Evolutionary conservation across 2,329 filamentous ascomycete genomes (phyloP).

Genomic region (Fusarium abutilonis): DNA sequence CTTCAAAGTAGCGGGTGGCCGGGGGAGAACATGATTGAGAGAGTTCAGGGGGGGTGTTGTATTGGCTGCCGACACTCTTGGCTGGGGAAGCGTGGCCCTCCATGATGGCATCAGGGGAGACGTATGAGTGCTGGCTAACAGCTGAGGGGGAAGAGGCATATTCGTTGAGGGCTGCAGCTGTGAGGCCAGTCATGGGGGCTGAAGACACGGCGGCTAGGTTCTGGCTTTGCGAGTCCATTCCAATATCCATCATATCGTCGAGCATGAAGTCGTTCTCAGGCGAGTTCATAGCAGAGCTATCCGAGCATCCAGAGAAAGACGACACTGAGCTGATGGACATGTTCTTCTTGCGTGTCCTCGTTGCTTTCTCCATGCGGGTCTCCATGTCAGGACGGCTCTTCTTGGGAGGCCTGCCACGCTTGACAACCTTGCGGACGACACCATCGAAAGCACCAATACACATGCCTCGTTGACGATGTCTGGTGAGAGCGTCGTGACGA

Average conservation of each 20-base stretch:
- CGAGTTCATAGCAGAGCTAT: constrained; percentile 65
- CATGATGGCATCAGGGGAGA: constrained; percentile 59
- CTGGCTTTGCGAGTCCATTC: constrained; percentile 43
- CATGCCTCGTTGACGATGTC: constrained; percentile 95
- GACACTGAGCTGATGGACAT: constrained; percentile 59
- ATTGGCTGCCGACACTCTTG: constrained; percentile 62
- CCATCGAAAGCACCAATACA: constrained; percentile 95
- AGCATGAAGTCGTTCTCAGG: constrained; percentile 61
- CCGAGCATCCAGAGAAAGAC: constrained; percentile 66
- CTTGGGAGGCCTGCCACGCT: constrained; percentile 68
- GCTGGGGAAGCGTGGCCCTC: constrained; percentile 59
- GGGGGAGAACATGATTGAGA: constrained; percentile 70
- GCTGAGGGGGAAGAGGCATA: constrained; percentile 54
- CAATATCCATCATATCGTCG: constrained; percentile 61
- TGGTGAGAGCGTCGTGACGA: constrained; percentile 91
- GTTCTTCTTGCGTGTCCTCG: constrained; percentile 66
- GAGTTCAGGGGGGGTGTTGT: constrained; percentile 68
- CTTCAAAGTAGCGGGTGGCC: constrained; percentile 58
- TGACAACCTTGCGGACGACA: constrained; percentile 67
- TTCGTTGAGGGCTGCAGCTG: constrained; percentile 49
- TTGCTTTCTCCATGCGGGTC: constrained; percentile 66
- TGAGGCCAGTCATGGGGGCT: constrained; percentile 53
- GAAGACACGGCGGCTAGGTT: constrained; percentile 56
- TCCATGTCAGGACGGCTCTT: constrained; percentile 69
- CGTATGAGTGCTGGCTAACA: constrained; percentile 54